A percentile compares a stretch with the other conserved stretches of the same genome.
Evolutionary conservation across 2,329 filamentous ascomycete genomes (phyloP).

Genomic region (Fusarium sp.): DNA sequence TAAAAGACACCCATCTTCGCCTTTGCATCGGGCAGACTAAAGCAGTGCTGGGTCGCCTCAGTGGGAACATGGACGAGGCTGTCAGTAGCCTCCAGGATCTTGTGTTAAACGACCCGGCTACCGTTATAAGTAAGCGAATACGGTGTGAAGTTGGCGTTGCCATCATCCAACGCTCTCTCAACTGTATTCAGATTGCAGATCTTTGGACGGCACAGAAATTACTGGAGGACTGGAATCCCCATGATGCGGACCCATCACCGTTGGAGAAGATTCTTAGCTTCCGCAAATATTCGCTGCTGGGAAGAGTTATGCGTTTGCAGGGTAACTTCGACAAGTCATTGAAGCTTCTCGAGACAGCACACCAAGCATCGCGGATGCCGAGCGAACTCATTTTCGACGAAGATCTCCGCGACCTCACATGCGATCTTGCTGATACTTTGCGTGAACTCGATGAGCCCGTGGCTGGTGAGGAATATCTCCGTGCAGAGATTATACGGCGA

Average conservation of each 20-base stretch:
- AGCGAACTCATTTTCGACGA: slow-evolving; percentile 33
- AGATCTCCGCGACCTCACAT: slow-evolving; percentile 35
- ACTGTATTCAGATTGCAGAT: slow-evolving; percentile 36
- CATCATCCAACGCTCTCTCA: slow-evolving; percentile 32
- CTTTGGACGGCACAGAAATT: slow-evolving; percentile 27
- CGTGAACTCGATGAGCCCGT: slow-evolving; percentile 34
- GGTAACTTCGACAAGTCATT: slow-evolving; percentile 31
- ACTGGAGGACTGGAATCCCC: slow-evolving; percentile 30
- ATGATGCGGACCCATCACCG: slow-evolving; percentile 21
- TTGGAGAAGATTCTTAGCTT: slow-evolving; percentile 33
- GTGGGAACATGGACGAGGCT: slow-evolving; percentile 38
- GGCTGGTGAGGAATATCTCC: slow-evolving; percentile 28
- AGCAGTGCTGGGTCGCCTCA: slow-evolving; percentile 33
- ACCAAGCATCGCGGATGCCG: slow-evolving; percentile 7
- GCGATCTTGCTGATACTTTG: slow-evolving; percentile 38
- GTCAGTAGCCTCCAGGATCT: slow-evolving; percentile 27
- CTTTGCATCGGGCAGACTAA: slow-evolving; percentile 34
- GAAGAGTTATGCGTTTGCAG: slow-evolving; percentile 31
- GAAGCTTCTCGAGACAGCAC: slow-evolving; percentile 19
- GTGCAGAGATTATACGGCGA: slow-evolving; percentile 27
- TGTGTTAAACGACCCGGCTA: neutral
- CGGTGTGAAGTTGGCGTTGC: slow-evolving; percentile 31
- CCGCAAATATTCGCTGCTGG: slow-evolving; percentile 35
- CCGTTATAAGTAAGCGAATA: slow-evolving; percentile 16
- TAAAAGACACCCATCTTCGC: slow-evolving; percentile 36